Conservation (phyloP, 1,284 basidiomycete genomes). For the Papiliotrema nemorosa region DNA sequence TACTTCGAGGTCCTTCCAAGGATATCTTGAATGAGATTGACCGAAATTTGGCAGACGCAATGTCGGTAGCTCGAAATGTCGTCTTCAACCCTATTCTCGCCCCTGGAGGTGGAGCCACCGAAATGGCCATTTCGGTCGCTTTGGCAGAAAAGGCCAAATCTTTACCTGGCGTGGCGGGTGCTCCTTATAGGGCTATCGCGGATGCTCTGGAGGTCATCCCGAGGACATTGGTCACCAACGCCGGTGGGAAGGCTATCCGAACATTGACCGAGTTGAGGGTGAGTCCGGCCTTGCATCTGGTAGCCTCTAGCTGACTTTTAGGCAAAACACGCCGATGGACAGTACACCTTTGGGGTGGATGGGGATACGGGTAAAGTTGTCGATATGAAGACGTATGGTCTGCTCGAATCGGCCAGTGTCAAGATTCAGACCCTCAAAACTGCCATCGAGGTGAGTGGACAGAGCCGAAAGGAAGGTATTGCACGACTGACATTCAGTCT, state of each 20-base stretch:
- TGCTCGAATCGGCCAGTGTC: conserved; percentile 93
- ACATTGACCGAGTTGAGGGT: conserved; percentile 85
- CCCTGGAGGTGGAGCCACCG: conserved; percentile 93
- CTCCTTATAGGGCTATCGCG: conserved; percentile 86
- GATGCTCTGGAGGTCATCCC: conserved; percentile 99
- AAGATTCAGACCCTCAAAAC: conserved; percentile 99
- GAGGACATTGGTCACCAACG: conserved; percentile 90
- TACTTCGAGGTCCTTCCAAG: conserved; percentile 96
- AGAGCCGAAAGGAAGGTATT: not conserved
- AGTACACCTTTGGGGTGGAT: conserved; percentile 87
- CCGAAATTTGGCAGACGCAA: conserved; percentile 94
- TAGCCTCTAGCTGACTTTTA: conserved; percentile 36
- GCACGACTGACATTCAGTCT: conserved; percentile 53
- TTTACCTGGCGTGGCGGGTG: conserved; percentile 79
- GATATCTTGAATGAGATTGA: conserved; percentile 98
- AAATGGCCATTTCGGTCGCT: conserved; percentile 94
- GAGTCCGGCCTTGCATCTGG: conserved; percentile 35
- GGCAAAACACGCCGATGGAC: conserved; percentile 92
- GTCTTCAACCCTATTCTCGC: conserved; percentile 90
- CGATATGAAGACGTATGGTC: conserved; percentile 90
- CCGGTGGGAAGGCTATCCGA: conserved; percentile 90
- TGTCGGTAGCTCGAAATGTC: conserved; percentile 94
- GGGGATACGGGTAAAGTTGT: conserved; percentile 92
- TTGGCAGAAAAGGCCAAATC: conserved; percentile 77
- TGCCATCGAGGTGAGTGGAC: conserved; percentile 70